Percentiles rank a stretch among this genome's conserved stretches.
Conservation (phyloP, 2,329 filamentous ascomycete species). For the Fusarium vanettenii region DNA sequence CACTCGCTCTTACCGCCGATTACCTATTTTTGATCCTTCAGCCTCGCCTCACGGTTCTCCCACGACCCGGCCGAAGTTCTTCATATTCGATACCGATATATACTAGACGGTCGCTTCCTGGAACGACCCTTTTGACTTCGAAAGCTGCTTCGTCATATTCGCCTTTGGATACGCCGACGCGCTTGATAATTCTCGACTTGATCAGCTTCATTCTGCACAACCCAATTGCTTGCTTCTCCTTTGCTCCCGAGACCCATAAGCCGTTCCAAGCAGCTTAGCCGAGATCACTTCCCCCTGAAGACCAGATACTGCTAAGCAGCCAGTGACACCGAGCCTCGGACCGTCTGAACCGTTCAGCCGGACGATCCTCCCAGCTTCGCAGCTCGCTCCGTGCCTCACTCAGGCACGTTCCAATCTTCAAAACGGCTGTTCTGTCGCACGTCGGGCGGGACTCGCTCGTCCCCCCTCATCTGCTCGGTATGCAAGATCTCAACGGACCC, state of each 20-base stretch:
- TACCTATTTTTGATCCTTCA: conserved; percentile 34
- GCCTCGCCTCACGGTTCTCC: conserved; percentile 24
- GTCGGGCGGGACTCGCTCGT: conserved; percentile 84
- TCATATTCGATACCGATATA: conserved; percentile 44
- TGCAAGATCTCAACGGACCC: conserved; percentile 85
- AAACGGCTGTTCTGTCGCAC: conserved; percentile 85
- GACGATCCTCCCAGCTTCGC: conserved; percentile 17
- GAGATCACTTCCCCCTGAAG: conserved; percentile 10
- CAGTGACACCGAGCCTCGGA: conserved; percentile 24
- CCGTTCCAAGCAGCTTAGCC: conserved; percentile 14
- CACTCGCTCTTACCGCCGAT: conserved; percentile 40
- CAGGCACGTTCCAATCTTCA: conserved; percentile 72
- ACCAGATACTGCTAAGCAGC: conserved; percentile 23
- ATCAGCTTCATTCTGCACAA: conserved; percentile 37
- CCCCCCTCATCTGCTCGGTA: conserved; percentile 87
- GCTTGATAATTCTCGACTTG: conserved; percentile 39
- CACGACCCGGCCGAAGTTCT: conserved; percentile 40
- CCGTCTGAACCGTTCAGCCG: conserved; percentile 20
- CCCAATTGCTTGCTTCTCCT: conserved; percentile 28
- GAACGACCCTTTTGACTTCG: conserved; percentile 39
- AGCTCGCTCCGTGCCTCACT: conserved; percentile 39
- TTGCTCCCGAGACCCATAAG: conserved; percentile 30
- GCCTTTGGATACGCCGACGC: conserved; percentile 34
- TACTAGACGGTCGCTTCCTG: conserved; percentile 40
- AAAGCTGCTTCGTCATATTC: conserved; percentile 23